A percentile compares a stretch with the other conserved stretches of the same genome.
These are phyloP conservation scores for Hypoxylon sp. DNA, from an alignment of 2,329 filamentous ascomycete genomes.

Conservation along the genomic window DNA sequence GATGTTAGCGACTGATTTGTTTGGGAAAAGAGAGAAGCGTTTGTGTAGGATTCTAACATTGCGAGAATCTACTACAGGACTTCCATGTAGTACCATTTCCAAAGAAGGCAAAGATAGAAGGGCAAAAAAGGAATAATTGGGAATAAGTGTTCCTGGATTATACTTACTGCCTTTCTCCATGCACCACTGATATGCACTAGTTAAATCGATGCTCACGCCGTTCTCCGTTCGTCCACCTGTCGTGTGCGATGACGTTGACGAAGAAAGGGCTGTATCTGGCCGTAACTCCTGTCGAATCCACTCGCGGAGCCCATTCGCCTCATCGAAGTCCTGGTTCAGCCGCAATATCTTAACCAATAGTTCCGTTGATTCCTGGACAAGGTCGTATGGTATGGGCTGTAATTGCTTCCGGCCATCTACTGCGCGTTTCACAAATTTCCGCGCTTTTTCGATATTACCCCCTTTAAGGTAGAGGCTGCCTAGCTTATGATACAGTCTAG, in stretches of 20 bases:
- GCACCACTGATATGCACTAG: constrained; percentile 50
- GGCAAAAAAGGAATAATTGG: too few species aligned
- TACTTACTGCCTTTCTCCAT: constrained; percentile 45
- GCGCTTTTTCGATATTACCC: constrained; percentile 41
- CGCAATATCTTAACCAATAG: constrained; percentile 48
- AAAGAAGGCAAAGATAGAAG: too few species aligned
- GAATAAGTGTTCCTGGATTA: neutral
- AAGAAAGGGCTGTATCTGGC: constrained; percentile 7
- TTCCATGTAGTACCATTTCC: too few species aligned
- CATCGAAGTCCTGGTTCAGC: constrained; percentile 47
- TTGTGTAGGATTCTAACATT: neutral
- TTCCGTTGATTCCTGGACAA: constrained; percentile 49
- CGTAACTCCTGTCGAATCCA: constrained; percentile 46
- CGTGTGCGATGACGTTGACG: constrained; percentile 7
- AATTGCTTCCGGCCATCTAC: constrained; percentile 46
- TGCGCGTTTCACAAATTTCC: constrained; percentile 46
- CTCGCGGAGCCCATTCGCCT: constrained; percentile 49
- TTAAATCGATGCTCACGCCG: constrained; percentile 15
- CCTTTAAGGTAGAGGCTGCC: constrained; percentile 47
- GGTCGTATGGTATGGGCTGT: constrained; percentile 27
- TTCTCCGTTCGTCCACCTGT: neutral
- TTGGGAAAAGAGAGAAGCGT: neutral
- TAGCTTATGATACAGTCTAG: constrained; percentile 52
- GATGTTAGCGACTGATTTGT: constrained; percentile 20
- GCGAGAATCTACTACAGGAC: neutral